phyloP scores from a whole-genome alignment of 1,284 basidiomycete species.

The Irpex lacteus region DNA sequence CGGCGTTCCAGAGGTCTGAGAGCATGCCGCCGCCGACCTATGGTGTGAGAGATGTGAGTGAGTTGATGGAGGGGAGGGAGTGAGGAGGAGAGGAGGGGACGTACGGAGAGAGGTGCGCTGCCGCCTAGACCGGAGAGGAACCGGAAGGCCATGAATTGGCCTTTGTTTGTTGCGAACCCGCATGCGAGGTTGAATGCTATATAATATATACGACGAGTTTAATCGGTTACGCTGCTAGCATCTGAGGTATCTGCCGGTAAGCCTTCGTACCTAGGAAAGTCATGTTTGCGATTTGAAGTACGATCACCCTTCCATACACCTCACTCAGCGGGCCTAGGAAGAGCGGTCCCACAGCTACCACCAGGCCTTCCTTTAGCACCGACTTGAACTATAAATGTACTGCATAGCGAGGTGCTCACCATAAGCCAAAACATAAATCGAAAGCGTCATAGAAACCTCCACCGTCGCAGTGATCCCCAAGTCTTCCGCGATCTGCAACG shows the following conservation, averaged over 20 bases:
- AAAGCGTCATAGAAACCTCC: constrained; percentile 18
- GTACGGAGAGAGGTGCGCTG: constrained; percentile 55
- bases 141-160: constrained; percentile 59
- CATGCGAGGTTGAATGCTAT: constrained; percentile 38
- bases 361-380: neutral
- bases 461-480: constrained; percentile 50
- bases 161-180: constrained; percentile 55
- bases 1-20: constrained; percentile 67
- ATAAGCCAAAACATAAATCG: constrained; percentile 65
- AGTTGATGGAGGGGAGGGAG: no score
- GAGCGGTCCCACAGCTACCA: neutral
- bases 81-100: constrained; percentile 8
- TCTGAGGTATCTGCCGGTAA: no score
- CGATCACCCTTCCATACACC: neutral
- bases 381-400: no score
- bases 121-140: constrained; percentile 62
- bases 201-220: neutral
- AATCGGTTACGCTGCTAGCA: no score
- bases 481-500: constrained; percentile 44
- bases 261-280: neutral
- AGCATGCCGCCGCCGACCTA: constrained; percentile 69
- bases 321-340: neutral
- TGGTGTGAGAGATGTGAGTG: no score
- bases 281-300: neutral
- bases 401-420: constrained; percentile 31